Evolutionary conservation across 2,329 filamentous ascomycete species (phyloP).

Genomic region (Talaromyces verruculosus): DNA sequence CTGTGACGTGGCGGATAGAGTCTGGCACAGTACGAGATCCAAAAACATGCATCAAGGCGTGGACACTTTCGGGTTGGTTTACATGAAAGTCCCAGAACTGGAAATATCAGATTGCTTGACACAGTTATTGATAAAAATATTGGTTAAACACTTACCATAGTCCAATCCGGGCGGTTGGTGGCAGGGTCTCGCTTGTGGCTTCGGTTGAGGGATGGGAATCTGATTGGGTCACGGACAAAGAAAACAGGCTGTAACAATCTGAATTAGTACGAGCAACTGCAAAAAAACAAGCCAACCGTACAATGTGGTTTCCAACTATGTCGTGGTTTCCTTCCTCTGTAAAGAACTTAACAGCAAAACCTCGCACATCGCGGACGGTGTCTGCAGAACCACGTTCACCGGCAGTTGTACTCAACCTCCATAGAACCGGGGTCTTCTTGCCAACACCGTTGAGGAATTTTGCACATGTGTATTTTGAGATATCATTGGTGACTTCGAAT

Average conservation of each 20-base stretch:
- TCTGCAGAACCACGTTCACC: slow-evolving; percentile 50
- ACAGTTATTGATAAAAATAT: background rate
- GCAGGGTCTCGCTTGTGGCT: slow-evolving; percentile 49
- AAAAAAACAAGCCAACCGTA: slow-evolving; percentile 22
- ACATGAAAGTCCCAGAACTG: slow-evolving; percentile 42
- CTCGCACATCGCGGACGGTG: slow-evolving; percentile 51
- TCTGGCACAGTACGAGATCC: slow-evolving; percentile 62
- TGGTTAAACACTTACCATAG: slow-evolving; percentile 42
- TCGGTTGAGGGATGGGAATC: slow-evolving; percentile 51
- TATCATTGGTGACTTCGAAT: slow-evolving; percentile 62
- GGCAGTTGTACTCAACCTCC: slow-evolving; percentile 50
- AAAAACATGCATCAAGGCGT: slow-evolving; percentile 63
- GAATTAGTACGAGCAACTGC: background rate
- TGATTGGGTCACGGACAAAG: slow-evolving; percentile 52
- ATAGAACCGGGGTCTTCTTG: slow-evolving; percentile 53
- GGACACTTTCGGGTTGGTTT: slow-evolving; percentile 60
- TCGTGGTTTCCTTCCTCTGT: slow-evolving; percentile 53
- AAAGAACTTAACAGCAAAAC: slow-evolving; percentile 54
- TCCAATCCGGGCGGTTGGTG: slow-evolving; percentile 53
- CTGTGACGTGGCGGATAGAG: slow-evolving; percentile 61
- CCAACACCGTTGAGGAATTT: slow-evolving; percentile 55
- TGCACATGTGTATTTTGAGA: slow-evolving; percentile 57
- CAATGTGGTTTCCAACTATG: slow-evolving; percentile 50
- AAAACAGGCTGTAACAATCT: slow-evolving; percentile 42
- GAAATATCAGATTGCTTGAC: slow-evolving; percentile 41